Evolutionary conservation across 2,329 filamentous ascomycete species (phyloP).

Genomic region (Boeremia exigua): DNA sequence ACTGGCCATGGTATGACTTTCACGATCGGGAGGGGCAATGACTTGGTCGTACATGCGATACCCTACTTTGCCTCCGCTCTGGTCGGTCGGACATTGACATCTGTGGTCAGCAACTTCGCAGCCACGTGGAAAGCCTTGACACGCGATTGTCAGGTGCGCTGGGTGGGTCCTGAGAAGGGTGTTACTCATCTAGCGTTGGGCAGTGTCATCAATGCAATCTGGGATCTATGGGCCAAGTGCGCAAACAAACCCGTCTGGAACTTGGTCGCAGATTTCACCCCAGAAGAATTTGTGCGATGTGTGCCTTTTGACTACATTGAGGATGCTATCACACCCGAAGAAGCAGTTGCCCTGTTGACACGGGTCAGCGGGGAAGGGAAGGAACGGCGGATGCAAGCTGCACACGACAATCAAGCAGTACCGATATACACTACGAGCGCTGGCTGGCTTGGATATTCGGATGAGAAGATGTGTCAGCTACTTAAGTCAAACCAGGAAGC

Average conservation of each 20-base stretch:
- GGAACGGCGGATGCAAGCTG: conserved; percentile 71
- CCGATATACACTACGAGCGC: conserved; percentile 90
- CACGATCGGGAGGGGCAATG: conserved; percentile 87
- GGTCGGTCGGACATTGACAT: conserved; percentile 74
- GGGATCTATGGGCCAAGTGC: conserved; percentile 93
- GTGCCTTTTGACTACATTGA: conserved; percentile 96
- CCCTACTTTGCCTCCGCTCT: conserved; percentile 77
- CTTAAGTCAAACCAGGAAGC: conserved; percentile 74
- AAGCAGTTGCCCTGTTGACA: conserved; percentile 64
- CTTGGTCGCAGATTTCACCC: conserved; percentile 86
- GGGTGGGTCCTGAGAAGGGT: conserved; percentile 93
- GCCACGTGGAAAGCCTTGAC: conserved; percentile 89
- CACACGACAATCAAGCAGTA: conserved; percentile 74
- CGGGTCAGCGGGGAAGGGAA: not conserved
- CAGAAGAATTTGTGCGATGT: conserved; percentile 83
- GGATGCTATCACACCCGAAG: conserved; percentile 84
- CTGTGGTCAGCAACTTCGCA: conserved; percentile 80
- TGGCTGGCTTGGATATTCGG: conserved; percentile 86
- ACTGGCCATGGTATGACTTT: conserved; percentile 82
- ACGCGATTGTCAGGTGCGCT: conserved; percentile 85
- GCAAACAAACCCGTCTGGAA: conserved; percentile 90
- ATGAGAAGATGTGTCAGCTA: conserved; percentile 81
- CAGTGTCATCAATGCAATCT: conserved; percentile 87
- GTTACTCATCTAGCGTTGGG: conserved; percentile 91
- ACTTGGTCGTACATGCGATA: conserved; percentile 87